Conservation (phyloP, 805 yeast genomes). For the Candida morakotiae region DNA sequence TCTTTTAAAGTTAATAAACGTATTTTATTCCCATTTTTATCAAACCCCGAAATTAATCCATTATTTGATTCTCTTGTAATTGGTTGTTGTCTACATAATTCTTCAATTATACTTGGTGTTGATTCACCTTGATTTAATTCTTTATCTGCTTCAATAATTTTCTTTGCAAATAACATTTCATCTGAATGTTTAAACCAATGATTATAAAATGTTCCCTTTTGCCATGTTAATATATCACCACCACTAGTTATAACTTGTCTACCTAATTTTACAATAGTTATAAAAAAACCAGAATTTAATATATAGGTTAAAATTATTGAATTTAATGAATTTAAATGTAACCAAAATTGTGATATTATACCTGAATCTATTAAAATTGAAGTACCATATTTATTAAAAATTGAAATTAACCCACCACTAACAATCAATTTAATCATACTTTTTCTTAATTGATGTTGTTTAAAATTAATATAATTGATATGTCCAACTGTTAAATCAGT, state of each 20-base stretch:
- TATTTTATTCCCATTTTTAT: conserved; percentile 34
- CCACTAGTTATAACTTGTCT: conserved; percentile 35
- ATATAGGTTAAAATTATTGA: conserved; percentile 39
- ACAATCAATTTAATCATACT: conserved; percentile 30
- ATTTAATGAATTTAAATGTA: conserved; percentile 43
- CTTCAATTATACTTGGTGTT: conserved; percentile 28
- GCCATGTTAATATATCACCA: conserved; percentile 58
- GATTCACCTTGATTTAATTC: conserved; percentile 42
- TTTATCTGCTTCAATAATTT: conserved; percentile 63
- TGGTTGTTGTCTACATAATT: conserved; percentile 33
- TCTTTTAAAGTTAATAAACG: conserved; percentile 40
- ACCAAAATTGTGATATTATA: conserved; percentile 34
- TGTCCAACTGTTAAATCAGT: conserved; percentile 62
- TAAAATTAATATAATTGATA: conserved; percentile 40
- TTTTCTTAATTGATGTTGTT: conserved; percentile 24
- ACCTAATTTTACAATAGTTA: conserved; percentile 39
- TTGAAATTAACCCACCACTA: conserved; percentile 28
- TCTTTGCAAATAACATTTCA: conserved; percentile 63
- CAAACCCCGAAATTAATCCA: conserved; percentile 27
- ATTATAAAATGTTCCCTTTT: conserved; percentile 58
- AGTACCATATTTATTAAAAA: conserved; percentile 40
- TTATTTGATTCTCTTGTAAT: conserved; percentile 12
- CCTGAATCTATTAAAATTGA: conserved; percentile 35
- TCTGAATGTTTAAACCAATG: conserved; percentile 65
- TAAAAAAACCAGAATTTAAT: conserved; percentile 37